phyloP scores from a whole-genome alignment of 2,329 filamentous ascomycete genomes.

The Ophiocordyceps camponoti-leonardi region DNA sequence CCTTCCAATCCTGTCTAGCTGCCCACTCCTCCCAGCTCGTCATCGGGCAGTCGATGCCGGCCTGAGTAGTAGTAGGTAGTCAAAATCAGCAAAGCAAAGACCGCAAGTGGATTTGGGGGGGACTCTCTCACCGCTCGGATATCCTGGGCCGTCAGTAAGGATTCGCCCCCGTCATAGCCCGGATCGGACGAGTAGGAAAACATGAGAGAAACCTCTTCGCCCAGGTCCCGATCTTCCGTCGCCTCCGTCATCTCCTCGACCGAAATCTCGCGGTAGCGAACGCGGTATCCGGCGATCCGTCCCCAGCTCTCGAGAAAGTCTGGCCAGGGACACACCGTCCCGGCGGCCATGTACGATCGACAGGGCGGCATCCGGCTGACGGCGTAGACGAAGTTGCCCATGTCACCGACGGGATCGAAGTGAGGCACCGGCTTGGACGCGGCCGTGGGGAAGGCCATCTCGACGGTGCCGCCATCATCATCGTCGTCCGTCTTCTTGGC shows the following conservation, averaged over 20 bases:
- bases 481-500: too few species aligned
- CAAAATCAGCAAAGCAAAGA: too few species aligned
- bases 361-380: constrained; percentile 31
- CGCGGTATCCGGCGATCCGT: constrained; percentile 14
- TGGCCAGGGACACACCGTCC: constrained; percentile 25
- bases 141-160: constrained; percentile 23
- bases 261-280: constrained; percentile 21
- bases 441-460: constrained; percentile 28
- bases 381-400: constrained; percentile 29
- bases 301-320: constrained; percentile 27
- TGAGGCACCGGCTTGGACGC: constrained; percentile 23
- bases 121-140: constrained; percentile 25
- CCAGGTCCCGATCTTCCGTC: constrained; percentile 21
- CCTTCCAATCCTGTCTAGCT: constrained; percentile 17
- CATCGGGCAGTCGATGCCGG: constrained; percentile 26
- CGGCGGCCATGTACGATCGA: constrained; percentile 29
- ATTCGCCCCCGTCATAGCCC: constrained; percentile 29
- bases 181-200: constrained; percentile 27
- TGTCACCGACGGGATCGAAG: constrained; percentile 26
- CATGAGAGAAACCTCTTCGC: constrained; percentile 27
- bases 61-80: constrained; percentile 9
- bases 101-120: too few species aligned
- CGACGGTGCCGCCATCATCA: constrained; percentile 24
- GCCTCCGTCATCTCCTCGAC: constrained; percentile 21
- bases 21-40: constrained; percentile 19